Percentiles rank a stretch among this genome's conserved stretches.
Evolutionary conservation across 768 basidiomycete genomes (phyloP).

Genomic region (Xanthoconium purpureum): DNA sequence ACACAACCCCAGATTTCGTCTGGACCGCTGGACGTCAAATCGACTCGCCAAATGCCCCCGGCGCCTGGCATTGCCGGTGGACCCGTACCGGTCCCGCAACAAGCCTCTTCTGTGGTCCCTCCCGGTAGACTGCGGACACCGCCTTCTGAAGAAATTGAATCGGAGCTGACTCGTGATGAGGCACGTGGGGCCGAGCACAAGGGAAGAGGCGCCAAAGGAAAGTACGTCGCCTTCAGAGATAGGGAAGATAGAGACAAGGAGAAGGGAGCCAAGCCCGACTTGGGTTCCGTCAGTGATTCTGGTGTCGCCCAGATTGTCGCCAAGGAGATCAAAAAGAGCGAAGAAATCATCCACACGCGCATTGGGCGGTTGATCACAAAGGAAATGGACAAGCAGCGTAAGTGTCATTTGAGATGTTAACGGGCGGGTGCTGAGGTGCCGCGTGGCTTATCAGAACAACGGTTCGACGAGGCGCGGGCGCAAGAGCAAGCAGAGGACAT

Average conservation of each 20-base stretch:
- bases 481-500: slow-evolving; percentile 81
- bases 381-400: slow-evolving; percentile 90
- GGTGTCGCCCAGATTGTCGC: slow-evolving; percentile 56
- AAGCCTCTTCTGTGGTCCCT: slow-evolving; percentile 23
- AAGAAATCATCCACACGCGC: slow-evolving; percentile 72
- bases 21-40: slow-evolving; percentile 23
- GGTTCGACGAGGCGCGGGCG: slow-evolving; percentile 75
- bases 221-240: slow-evolving; percentile 63
- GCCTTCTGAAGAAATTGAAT: slow-evolving; percentile 72
- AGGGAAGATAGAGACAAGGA: slow-evolving; percentile 49
- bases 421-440: slow-evolving; percentile 4
- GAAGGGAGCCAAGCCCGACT: slow-evolving; percentile 26
- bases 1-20: slow-evolving; percentile 30
- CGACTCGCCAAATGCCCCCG: slow-evolving; percentile 27
- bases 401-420: slow-evolving; percentile 30
- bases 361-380: slow-evolving; percentile 78
- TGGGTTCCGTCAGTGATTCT: slow-evolving; percentile 45
- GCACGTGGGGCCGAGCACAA: slow-evolving; percentile 48
- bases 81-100: slow-evolving; percentile 13
- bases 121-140: slow-evolving; percentile 59
- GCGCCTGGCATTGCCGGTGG: slow-evolving; percentile 27
- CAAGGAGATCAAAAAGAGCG: slow-evolving; percentile 79
- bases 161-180: slow-evolving; percentile 61
- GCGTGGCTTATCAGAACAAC: slow-evolving; percentile 54
- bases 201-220: slow-evolving; percentile 47